These are phyloP conservation scores for Begonia peltatifolia DNA, from an alignment of 306 rosid species.

Conservation along the genomic window DNA sequence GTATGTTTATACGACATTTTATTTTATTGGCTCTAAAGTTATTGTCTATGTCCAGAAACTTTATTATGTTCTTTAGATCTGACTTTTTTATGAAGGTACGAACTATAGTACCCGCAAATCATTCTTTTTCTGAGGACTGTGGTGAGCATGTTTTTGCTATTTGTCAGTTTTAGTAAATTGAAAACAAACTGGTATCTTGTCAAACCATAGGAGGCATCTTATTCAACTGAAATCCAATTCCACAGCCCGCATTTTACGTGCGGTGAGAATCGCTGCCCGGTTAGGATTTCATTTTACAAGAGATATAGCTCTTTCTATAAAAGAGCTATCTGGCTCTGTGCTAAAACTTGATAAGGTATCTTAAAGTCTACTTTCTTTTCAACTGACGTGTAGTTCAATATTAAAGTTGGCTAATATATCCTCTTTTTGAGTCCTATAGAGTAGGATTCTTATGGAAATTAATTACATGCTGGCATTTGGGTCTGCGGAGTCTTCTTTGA, in stretches of 20 bases:
- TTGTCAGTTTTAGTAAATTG: neutral
- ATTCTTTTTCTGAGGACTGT: slow-evolving; percentile 23
- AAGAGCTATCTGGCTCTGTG: slow-evolving; percentile 18
- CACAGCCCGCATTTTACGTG: slow-evolving; percentile 26
- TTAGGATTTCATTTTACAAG: slow-evolving; percentile 16
- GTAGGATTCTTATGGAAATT: slow-evolving; percentile 26
- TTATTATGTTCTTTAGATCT: slow-evolving; percentile 7
- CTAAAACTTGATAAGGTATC: slow-evolving; percentile 22
- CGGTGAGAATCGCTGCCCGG: slow-evolving; percentile 25
- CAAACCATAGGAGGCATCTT: slow-evolving; percentile 2
- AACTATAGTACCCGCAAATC: slow-evolving; percentile 22
- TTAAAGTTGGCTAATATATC: slow-evolving; percentile 1
- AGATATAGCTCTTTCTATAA: slow-evolving; percentile 22
- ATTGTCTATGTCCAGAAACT: neutral
- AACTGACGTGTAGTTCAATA: neutral
- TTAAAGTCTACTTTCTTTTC: neutral
- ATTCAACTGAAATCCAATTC: slow-evolving; percentile 6
- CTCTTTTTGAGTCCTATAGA: slow-evolving; percentile 11
- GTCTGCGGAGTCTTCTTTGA: slow-evolving; percentile 27
- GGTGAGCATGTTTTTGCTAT: slow-evolving; percentile 15
- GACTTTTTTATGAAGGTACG: slow-evolving; percentile 16
- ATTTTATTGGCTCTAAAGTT: slow-evolving; percentile 9
- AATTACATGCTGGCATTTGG: slow-evolving; percentile 32
- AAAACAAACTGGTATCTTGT: neutral
- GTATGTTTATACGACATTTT: slow-evolving; percentile 9